Conservation (phyloP, 805 yeast species). For the Wickerhamiella qilinensis region DNA sequence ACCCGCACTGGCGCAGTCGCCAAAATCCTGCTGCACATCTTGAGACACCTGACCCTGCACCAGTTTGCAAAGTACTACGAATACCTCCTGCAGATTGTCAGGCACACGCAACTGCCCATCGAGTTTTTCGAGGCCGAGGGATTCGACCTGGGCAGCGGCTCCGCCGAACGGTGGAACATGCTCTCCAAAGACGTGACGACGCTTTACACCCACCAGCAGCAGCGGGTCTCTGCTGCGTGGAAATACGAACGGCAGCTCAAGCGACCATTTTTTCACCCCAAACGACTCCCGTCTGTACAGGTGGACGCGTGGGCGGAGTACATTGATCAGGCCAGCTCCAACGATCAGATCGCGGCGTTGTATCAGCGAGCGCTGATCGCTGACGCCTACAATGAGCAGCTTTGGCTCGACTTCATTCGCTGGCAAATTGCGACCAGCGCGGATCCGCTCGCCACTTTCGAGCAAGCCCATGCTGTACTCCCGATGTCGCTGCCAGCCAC, state of each 20-base stretch:
- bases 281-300: slow-evolving; percentile 29
- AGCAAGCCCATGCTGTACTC: slow-evolving; percentile 30
- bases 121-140: slow-evolving; percentile 5
- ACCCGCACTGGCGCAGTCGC: neutral
- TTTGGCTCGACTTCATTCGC: slow-evolving; percentile 56
- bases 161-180: slow-evolving; percentile 22
- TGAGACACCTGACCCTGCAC: slow-evolving; percentile 29
- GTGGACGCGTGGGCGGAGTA: slow-evolving; percentile 45
- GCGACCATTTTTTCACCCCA: slow-evolving; percentile 39
- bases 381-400: slow-evolving; percentile 36
- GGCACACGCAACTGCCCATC: slow-evolving; percentile 19
- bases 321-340: slow-evolving; percentile 24
- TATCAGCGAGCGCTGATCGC: slow-evolving; percentile 51
- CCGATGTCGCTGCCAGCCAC: slow-evolving; percentile 16
- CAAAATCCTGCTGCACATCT: slow-evolving; percentile 1
- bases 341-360: slow-evolving; percentile 25
- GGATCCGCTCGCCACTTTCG: slow-evolving; percentile 25
- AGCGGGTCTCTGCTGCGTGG: slow-evolving; percentile 47
- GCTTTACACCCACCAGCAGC: slow-evolving; percentile 38
- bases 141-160: slow-evolving; percentile 4
- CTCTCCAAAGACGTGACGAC: slow-evolving; percentile 30
- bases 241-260: slow-evolving; percentile 48
- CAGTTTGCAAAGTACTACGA: slow-evolving; percentile 69
- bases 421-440: slow-evolving; percentile 28
- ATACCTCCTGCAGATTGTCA: slow-evolving; percentile 18